A percentile compares a stretch with the other conserved stretches of the same genome.
phyloP scores from a whole-genome alignment of 2,329 filamentous ascomycete genomes.

The Penicillium griseofulvum region DNA sequence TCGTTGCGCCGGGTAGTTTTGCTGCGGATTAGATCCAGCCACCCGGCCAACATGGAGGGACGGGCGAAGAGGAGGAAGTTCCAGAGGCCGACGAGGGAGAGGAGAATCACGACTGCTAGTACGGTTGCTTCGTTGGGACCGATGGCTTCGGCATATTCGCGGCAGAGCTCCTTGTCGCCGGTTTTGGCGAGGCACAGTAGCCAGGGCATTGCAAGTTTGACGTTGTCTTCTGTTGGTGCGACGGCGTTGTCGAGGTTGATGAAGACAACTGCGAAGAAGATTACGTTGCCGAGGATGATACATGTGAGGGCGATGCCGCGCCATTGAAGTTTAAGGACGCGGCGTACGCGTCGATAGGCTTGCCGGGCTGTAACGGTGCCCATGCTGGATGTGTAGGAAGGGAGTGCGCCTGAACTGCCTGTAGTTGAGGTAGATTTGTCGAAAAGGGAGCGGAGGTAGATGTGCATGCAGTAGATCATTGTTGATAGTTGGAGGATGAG shows the following conservation, averaged over 20 bases:
- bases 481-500: constrained; percentile 80
- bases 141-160: constrained; percentile 57
- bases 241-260: constrained; percentile 79
- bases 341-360: constrained; percentile 79
- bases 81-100: constrained; percentile 85
- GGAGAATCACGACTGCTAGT: constrained; percentile 74
- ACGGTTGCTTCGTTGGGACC: constrained; percentile 75
- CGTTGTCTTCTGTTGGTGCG: constrained; percentile 53
- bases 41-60: constrained; percentile 80
- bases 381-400: constrained; percentile 72
- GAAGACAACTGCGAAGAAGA: constrained; percentile 91
- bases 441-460: constrained; percentile 80
- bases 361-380: constrained; percentile 79
- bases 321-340: constrained; percentile 91
- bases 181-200: constrained; percentile 64
- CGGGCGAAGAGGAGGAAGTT: constrained; percentile 77
- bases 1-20: constrained; percentile 58
- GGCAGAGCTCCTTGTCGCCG: constrained; percentile 66
- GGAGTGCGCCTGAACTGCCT: constrained; percentile 60
- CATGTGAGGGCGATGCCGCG: constrained; percentile 85
- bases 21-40: constrained; percentile 64
- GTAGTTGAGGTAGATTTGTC: constrained; percentile 65
- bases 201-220: constrained; percentile 63
- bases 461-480: constrained; percentile 87
- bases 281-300: constrained; percentile 84